These are phyloP conservation scores for Aspergillus ustus DNA, from an alignment of 2,329 filamentous ascomycete species.

Conservation along the genomic window DNA sequence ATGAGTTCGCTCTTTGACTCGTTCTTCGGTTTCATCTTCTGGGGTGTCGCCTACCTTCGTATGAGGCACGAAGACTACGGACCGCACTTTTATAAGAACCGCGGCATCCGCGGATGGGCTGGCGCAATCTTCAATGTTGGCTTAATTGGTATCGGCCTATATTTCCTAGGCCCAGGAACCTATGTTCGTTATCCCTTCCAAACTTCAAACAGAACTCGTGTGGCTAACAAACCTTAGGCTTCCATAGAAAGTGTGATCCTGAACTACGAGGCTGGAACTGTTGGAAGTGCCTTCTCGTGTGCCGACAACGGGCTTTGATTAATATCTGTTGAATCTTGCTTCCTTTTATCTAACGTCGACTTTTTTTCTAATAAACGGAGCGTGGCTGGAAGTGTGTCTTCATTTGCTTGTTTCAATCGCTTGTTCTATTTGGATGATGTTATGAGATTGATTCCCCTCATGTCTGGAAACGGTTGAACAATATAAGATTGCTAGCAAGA, in stretches of 20 bases:
- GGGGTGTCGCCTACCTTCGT: constrained; percentile 52
- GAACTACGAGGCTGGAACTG: constrained; percentile 66
- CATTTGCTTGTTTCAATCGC: not conserved
- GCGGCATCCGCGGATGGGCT: constrained; percentile 49
- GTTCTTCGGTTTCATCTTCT: constrained; percentile 85
- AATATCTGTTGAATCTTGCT: constrained; percentile 1
- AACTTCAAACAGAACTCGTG: constrained; percentile 15
- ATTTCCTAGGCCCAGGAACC: constrained; percentile 81
- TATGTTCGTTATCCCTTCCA: constrained; percentile 63
- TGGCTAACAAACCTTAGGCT: constrained; percentile 33
- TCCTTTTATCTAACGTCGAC: constrained; percentile 16
- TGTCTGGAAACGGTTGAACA: not conserved
- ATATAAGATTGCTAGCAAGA: constrained; percentile 12
- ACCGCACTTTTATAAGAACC: constrained; percentile 44
- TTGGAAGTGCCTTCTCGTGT: constrained; percentile 77
- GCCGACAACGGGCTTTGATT: constrained; percentile 50
- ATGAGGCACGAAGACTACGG: constrained; percentile 50
- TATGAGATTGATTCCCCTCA: not conserved
- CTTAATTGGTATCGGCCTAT: constrained; percentile 75
- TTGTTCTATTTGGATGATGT: not conserved
- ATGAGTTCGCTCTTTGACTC: constrained; percentile 81
- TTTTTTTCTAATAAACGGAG: constrained; percentile 2
- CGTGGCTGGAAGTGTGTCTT: not conserved
- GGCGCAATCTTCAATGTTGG: constrained; percentile 66
- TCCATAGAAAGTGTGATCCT: constrained; percentile 60